Evolutionary conservation across 352 stramenopile genomes (phyloP), one percentile per base, ranked within the genome.

Genomic region (Phytophthora agathidicida): DNA sequence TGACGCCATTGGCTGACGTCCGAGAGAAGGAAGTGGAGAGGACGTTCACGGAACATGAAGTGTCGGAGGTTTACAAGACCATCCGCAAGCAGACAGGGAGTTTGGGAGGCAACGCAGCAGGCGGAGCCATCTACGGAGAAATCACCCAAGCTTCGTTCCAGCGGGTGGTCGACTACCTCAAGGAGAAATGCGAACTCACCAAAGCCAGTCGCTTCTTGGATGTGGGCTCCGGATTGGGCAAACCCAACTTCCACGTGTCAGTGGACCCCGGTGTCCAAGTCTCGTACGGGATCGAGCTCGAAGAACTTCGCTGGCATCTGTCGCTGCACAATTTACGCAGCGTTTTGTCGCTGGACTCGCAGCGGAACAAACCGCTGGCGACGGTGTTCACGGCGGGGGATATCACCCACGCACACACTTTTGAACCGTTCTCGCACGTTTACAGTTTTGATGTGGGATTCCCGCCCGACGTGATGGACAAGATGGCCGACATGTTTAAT

Each of bases 381-480:
- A 96, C 85, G 22, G 85, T 98, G 30, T 98, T 99, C 57, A 88
- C 92, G 2, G 84, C 91, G 7, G 94, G 92, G 8, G 95, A 99
- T 71, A 98, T 99, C 53, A 97, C 87, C 9, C 69, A 96, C 55
- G 96, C 96, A 0, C 78, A 88, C 27, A 96, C 86, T 24, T 96
- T 99, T 31, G 93, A 99, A 73, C 96, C 96, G 0, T 99, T 99
- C 61, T 98, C 96, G 5, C 97, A 99, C 72, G 86, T 99, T 17
- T 99, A 99, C 73, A 99, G 97, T 83, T 99, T 99, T 68, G 96
- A 99, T 52, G 96, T 99, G 49, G 97, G 96, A 11, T 99, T 99
- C 65, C 97, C 97, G n/a, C 96, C 96, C 1, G 68, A 84, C 31
- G 89, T 98, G 13, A 98, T 98, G 79, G 71, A 96, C 52, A 73